A percentile compares a stretch with the other conserved stretches of the same genome.
Conservation (phyloP, 2,329 filamentous ascomycete species). For the Claviceps pazoutovae region DNA sequence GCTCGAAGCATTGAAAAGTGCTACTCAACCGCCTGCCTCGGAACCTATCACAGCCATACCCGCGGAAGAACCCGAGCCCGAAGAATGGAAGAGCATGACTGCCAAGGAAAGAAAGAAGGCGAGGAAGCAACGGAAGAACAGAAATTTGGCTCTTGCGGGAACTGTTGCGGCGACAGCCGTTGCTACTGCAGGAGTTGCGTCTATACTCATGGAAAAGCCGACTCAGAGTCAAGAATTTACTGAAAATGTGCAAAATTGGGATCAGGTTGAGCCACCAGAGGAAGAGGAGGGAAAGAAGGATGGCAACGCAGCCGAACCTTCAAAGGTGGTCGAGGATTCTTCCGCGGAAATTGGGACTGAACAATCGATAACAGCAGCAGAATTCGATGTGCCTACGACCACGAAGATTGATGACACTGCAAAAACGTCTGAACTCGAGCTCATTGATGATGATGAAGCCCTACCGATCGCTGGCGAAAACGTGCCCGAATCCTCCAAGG, state of each 20-base stretch:
- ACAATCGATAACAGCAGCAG: not conserved
- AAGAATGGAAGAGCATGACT: conserved; percentile 6
- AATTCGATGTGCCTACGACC: not conserved
- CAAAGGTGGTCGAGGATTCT: not conserved
- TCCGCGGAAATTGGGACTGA: not conserved
- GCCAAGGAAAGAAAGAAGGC: conserved; percentile 10
- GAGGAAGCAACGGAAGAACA: conserved; percentile 11
- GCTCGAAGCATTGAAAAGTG: conserved; percentile 6
- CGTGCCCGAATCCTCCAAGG: not conserved
- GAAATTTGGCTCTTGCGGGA: conserved; percentile 1
- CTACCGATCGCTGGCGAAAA: conserved; percentile 1
- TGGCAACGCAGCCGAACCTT: not conserved
- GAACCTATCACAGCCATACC: conserved; percentile 1
- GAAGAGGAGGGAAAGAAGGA: conserved; percentile 10
- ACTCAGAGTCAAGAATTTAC: conserved; percentile 3
- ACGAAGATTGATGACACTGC: too few relatives aligned
- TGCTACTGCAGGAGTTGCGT: conserved; percentile 1
- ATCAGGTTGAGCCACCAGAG: conserved; percentile 7
- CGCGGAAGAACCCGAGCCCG: conserved; percentile 7
- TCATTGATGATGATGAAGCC: too few relatives aligned
- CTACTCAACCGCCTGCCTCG: conserved; percentile 3
- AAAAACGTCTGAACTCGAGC: too few relatives aligned
- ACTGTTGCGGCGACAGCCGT: conserved; percentile 2
- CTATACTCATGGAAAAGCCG: conserved; percentile 1
- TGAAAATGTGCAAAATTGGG: conserved; percentile 1